Conservation (phyloP, 257 asterid species). For the Paraleonurus japonicus region DNA sequence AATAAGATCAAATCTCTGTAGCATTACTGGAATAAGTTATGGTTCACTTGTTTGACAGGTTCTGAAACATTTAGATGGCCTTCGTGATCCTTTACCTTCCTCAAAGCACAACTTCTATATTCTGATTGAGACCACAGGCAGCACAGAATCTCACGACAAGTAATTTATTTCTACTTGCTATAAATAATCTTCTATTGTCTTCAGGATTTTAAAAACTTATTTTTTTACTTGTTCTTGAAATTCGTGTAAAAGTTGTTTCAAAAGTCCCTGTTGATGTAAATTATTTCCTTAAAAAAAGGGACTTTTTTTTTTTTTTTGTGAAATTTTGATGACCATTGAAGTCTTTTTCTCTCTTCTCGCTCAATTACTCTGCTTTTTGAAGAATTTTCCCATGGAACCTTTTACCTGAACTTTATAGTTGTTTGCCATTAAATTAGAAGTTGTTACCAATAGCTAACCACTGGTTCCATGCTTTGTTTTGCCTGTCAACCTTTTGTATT, state of each 20-base stretch:
- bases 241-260: neutral
- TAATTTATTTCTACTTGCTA: constrained; percentile 38
- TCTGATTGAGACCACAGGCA: constrained; percentile 97
- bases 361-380: neutral
- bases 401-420: neutral
- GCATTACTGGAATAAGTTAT: neutral
- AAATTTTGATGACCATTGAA: neutral
- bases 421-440: neutral
- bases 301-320: neutral
- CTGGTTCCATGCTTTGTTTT: neutral
- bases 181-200: constrained; percentile 24
- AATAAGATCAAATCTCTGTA: neutral
- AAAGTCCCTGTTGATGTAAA: neutral
- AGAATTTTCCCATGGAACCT: neutral
- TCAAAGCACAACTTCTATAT: constrained; percentile 76
- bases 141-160: constrained; percentile 88
- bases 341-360: neutral
- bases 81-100: constrained; percentile 93
- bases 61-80: constrained; percentile 83
- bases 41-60: constrained; percentile 53
- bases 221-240: neutral
- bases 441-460: neutral
- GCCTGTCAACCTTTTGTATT: neutral
- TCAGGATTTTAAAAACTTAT: constrained; percentile 19
- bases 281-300: neutral